phyloP scores from a whole-genome alignment of 805 yeast species.

The Saccharomyces eubayanus region DNA sequence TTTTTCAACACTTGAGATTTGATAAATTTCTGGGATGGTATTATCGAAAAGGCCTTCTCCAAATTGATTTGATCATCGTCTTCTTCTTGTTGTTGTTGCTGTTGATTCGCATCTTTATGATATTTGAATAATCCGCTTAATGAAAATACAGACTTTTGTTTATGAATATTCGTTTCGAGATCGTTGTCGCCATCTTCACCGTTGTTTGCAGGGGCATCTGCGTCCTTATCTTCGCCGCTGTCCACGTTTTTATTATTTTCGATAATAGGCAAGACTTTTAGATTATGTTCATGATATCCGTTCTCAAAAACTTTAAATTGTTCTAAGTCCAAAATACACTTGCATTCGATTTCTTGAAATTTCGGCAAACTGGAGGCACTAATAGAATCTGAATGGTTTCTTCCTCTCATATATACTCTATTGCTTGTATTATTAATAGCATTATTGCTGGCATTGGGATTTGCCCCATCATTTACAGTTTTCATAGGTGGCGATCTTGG shows the following conservation, averaged over 20 bases:
- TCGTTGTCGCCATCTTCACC: conserved; percentile 3
- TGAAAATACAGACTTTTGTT: conserved; percentile 15
- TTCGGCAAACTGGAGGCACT: conserved; percentile 15
- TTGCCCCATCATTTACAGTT: neutral
- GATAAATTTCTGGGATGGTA: conserved; percentile 3
- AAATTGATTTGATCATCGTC: conserved; percentile 1
- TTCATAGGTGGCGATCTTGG: neutral
- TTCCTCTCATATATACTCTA: conserved; percentile 6
- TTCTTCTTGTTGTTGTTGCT: neutral
- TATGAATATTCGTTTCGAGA: neutral
- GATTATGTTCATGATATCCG: conserved; percentile 26
- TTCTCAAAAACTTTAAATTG: conserved; percentile 23
- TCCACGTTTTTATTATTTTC: conserved; percentile 3
- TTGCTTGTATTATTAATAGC: conserved; percentile 1
- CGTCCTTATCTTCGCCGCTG: neutral
- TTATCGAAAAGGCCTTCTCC: conserved; percentile 10
- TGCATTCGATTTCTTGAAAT: conserved; percentile 7
- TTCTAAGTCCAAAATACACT: conserved; percentile 18
- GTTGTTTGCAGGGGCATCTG: neutral
- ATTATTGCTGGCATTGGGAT: neutral
- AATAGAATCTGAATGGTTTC: conserved; percentile 22
- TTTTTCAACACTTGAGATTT: neutral
- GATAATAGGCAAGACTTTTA: conserved; percentile 18
- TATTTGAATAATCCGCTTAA: conserved; percentile 19
- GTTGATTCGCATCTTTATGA: conserved; percentile 5